phyloP scores from a whole-genome alignment of 164 flowering plant species.

The Vitis amurensis region DNA sequence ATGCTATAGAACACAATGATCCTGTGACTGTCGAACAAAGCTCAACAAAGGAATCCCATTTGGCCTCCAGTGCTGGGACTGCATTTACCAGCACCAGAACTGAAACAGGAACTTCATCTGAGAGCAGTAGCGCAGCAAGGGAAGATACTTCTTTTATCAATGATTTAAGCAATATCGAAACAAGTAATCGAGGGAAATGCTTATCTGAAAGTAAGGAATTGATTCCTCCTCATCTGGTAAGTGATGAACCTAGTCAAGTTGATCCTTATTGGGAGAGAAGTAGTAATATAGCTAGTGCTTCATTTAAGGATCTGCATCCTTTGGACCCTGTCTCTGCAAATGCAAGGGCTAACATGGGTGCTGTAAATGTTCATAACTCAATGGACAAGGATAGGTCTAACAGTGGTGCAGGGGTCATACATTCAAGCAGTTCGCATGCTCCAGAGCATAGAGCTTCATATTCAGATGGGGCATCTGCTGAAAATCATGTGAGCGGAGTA shows the following conservation, averaged over 20 bases:
- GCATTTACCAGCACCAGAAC: constrained; percentile 22
- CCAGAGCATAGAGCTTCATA: constrained; percentile 20
- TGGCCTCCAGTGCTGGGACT: constrained; percentile 18
- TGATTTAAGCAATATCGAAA: constrained; percentile 21
- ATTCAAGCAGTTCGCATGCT: constrained; percentile 29
- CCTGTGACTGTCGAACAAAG: constrained; percentile 17
- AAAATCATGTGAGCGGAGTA: constrained; percentile 27
- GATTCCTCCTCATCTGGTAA: constrained; percentile 27
- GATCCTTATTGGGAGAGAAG: constrained; percentile 27
- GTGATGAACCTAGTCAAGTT: constrained; percentile 20
- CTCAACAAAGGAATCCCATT: constrained; percentile 21
- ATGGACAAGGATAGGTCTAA: constrained; percentile 19
- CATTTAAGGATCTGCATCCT: constrained; percentile 32
- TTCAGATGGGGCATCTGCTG: constrained; percentile 27
- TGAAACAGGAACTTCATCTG: constrained; percentile 33
- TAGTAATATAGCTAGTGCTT: constrained; percentile 38
- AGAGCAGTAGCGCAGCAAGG: constrained; percentile 17
- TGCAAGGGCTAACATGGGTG: constrained; percentile 23
- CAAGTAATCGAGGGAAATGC: constrained; percentile 24
- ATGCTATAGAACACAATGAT: constrained; percentile 26
- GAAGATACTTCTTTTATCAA: constrained; percentile 20
- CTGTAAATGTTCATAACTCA: constrained; percentile 22
- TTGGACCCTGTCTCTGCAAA: constrained; percentile 31
- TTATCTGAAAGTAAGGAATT: constrained; percentile 41
- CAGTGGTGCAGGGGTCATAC: constrained; percentile 17